Evolutionary conservation across 1,139 yeast species (phyloP), one percentile per base, ranked within the genome.

Genomic region (Pichiaceae sp.): DNA sequence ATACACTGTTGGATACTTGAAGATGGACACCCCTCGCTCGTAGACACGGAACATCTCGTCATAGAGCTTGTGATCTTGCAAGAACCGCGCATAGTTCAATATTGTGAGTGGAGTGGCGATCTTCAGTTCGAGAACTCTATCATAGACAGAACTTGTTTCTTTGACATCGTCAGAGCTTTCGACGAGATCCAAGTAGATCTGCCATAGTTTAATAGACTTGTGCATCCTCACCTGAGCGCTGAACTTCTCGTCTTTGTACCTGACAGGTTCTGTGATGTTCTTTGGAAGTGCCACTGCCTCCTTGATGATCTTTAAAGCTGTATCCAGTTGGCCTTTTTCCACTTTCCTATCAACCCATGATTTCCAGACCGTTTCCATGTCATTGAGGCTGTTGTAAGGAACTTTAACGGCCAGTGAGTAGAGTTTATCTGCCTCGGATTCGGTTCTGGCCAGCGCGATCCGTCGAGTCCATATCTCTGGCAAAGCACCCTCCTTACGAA

Each of bases 341-440:
- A 81, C 49, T 37, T 75, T 77, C 57, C 77, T 59, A 43, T 81
- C 85, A 17, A 82, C 66, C 96, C 96, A 87, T 30, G 67, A 70
- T 23, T 74, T 63, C 68, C 87, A 85, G 3, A 86, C 56, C 3
- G 70, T 70, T 2, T 80, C 84, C 29, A 86, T 58, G 42, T 86
- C 95, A 25, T 74, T 73, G 1, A 75, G 63, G 16, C 68, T 60
- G 23, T 64, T 69, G 56, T 70, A 86, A 11, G 87, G 89, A 0
- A 91, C 91, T 37, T 77, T 75, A 1, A 75, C 64, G 0, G 93
- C 81, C 41, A 78, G 79, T 29, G 75, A 72, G 40, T 70, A 72
- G 12, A 87, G 72, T 12, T 71, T 63, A 56, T 85, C 87, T 2
- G 82, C 58, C 28, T 35, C 11, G 21, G 11, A 15, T 18, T 62